Evolutionary conservation across 371 early-diverging fungal species (phyloP).

Genomic region (Thermomucor indicae-seudaticae): DNA sequence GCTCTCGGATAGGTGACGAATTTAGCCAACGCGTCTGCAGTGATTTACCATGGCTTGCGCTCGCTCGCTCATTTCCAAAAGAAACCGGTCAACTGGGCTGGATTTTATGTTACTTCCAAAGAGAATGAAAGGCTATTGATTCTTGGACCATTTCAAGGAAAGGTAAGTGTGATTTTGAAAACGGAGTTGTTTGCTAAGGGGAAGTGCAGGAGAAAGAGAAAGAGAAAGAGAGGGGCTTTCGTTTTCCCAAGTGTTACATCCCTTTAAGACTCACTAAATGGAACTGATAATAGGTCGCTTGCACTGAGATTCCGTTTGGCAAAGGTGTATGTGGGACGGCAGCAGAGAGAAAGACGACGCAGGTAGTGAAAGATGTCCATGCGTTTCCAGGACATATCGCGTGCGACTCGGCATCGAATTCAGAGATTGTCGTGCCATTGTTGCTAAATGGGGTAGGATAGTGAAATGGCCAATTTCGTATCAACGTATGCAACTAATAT

Average conservation of each 20-base stretch:
- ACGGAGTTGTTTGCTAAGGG: not conserved
- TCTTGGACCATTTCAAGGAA: conserved; percentile 93
- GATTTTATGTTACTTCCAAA: conserved; percentile 76
- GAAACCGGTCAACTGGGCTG: conserved; percentile 89
- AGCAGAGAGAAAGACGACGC: conserved; percentile 47
- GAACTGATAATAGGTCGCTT: conserved; percentile 55
- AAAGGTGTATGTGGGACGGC: conserved; percentile 90
- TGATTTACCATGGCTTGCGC: conserved; percentile 74
- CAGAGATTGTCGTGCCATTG: conserved; percentile 90
- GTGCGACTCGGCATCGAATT: conserved; percentile 84
- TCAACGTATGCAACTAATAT: not conserved
- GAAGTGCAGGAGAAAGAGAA: not conserved
- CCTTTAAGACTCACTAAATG: not conserved
- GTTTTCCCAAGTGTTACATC: too few relatives aligned
- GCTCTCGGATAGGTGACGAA: conserved; percentile 57
- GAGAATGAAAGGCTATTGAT: conserved; percentile 45
- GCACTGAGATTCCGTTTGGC: conserved; percentile 78
- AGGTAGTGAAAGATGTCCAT: conserved; percentile 78
- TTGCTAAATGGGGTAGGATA: conserved; percentile 43
- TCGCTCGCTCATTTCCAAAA: conserved; percentile 52
- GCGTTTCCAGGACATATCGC: conserved; percentile 90
- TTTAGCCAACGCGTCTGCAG: conserved; percentile 76
- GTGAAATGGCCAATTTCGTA: not conserved
- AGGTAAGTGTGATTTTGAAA: conserved; percentile 27
- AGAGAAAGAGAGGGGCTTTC: not conserved